These are phyloP conservation scores for Dendrostoma leiphaemia DNA, from an alignment of 2,329 filamentous ascomycete genomes.

Conservation along the genomic window DNA sequence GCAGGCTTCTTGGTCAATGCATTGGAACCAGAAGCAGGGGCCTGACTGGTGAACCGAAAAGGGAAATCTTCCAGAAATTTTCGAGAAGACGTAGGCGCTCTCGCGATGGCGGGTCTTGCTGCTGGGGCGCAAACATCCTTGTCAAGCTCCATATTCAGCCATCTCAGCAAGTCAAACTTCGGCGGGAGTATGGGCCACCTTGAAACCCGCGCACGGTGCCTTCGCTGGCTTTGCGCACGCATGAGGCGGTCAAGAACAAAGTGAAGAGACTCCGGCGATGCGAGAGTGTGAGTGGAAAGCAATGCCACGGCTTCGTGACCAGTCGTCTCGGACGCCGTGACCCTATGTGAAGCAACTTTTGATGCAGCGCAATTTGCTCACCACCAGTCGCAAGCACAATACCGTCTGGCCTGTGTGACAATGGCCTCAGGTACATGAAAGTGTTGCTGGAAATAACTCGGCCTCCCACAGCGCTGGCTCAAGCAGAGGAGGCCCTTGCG, in stretches of 20 bases:
- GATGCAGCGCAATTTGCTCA: not conserved
- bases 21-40: slow-evolving; percentile 10
- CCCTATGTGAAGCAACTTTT: not conserved
- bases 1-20: slow-evolving; percentile 15
- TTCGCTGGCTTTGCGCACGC: not conserved
- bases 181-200: not conserved
- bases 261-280: not conserved
- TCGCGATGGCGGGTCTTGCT: not conserved
- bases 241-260: slow-evolving; percentile 6
- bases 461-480: no score
- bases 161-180: not conserved
- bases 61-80: slow-evolving; percentile 18
- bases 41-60: slow-evolving; percentile 10
- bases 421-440: no score
- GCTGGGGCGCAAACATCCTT: slow-evolving; percentile 4
- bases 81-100: slow-evolving; percentile 4
- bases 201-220: slow-evolving; percentile 9
- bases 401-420: no score
- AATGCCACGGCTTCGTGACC: not conserved
- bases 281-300: not conserved
- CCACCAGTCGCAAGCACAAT: not conserved
- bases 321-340: not conserved
- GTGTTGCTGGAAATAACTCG: no score
- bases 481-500: no score
- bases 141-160: not conserved